Base-by-base conservation (phyloP, 1,139 yeast species). In the Nakaseomyces sp. region DNA sequence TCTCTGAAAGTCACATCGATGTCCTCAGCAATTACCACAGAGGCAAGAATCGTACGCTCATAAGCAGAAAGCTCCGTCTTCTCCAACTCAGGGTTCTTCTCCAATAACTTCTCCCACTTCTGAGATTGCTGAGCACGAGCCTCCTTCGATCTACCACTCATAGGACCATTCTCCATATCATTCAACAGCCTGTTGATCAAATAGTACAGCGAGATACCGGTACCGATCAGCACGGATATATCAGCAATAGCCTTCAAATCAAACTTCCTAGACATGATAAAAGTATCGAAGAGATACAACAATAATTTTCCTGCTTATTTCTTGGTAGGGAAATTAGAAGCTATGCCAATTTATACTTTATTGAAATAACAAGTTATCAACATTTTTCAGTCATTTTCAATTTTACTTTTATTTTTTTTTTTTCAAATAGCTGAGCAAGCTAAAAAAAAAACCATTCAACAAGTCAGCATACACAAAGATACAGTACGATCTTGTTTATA, bases 21-120 rank as follows among this genome's bases (percentile, higher is more conserved):
- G 50, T 89, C 97, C 2, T 78, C 80, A 0, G 97, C 95, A 2
- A 87, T 76, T 6, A 89, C 81, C 40, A 89, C 84, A n/a, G 83
- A 77, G 20, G 81, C 77, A 47, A 91, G 67, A 7, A 91, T 75
- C 17, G 78, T 71, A 51, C 77, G 78, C 59, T 91, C 98, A 61
- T 89, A 88, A 48, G 82, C 85, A 52, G 77, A 81, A 42, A 88
- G 69, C 12, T 72, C 74, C 5, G 80, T 59, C 43, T 76, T 73
- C 3, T 50, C 54, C 45, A 84, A 64, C 1, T 70, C 74, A 0
- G 95, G 93, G 52, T 81, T 77, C 12, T 70, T 58, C 19, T 65
- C 67, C 47, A 79, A 77, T 18, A 85, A 63, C 51, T 74, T 76
- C 51, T 77, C 76, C 53, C 85, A 69, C 10, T 85, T 74, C 9